Evolutionary conservation across 768 basidiomycete genomes (phyloP).

Genomic region (Hypholoma sublateritium): DNA sequence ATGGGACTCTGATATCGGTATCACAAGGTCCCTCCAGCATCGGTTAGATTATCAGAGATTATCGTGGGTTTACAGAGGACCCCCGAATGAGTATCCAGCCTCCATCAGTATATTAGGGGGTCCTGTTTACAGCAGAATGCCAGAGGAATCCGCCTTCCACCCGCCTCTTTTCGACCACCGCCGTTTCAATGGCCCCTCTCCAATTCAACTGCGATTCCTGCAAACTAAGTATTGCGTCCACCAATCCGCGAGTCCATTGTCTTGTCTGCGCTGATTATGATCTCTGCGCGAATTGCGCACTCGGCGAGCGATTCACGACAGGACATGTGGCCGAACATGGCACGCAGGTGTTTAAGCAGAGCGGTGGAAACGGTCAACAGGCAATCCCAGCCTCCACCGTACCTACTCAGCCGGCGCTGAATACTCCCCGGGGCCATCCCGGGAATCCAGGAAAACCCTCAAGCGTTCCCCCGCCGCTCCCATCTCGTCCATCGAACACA

Average conservation of each 20-base stretch:
- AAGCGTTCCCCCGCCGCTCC: neutral
- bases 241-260: slow-evolving; percentile 9
- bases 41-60: neutral
- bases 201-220: slow-evolving; percentile 7
- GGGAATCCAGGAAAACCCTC: neutral
- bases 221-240: neutral
- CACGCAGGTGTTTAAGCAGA: slow-evolving; percentile 5
- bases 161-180: neutral
- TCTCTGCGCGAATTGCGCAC: slow-evolving; percentile 9
- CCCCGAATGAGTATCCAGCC: no score
- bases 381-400: neutral
- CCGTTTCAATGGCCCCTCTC: neutral
- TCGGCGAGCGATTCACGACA: slow-evolving; percentile 6
- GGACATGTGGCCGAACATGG: slow-evolving; percentile 1
- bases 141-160: no score
- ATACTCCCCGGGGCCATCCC: neutral
- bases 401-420: neutral
- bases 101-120: no score
- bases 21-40: neutral
- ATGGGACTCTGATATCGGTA: neutral
- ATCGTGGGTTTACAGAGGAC: neutral
- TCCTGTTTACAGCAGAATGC: no score
- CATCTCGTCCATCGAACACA: neutral
- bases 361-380: neutral
- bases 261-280: slow-evolving; percentile 11